A percentile compares a stretch with the other conserved stretches of the same genome.
Evolutionary conservation across 2,329 filamentous ascomycete species (phyloP).

Genomic region (Aspergillus thermomutatus): DNA sequence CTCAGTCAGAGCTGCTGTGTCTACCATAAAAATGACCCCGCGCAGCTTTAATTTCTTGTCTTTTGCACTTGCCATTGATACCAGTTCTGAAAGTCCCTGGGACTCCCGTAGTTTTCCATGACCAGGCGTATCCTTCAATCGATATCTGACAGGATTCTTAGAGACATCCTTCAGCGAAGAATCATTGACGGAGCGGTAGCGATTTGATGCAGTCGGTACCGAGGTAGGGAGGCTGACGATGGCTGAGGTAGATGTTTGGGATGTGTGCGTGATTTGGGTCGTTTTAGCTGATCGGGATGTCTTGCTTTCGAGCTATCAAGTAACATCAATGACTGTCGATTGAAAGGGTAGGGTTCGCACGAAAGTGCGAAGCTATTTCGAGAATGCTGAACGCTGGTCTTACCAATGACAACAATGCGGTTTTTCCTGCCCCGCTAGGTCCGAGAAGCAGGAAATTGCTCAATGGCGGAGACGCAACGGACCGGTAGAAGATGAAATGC

Average conservation of each 20-base stretch:
- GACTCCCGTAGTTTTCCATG: constrained; percentile 85
- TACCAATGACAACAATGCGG: constrained; percentile 76
- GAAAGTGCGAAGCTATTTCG: neutral
- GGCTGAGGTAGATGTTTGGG: constrained; percentile 57
- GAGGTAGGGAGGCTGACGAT: constrained; percentile 55
- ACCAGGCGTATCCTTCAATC: constrained; percentile 73
- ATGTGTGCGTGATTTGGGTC: constrained; percentile 55
- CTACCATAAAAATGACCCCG: constrained; percentile 84
- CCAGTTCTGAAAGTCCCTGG: constrained; percentile 43
- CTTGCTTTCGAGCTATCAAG: constrained; percentile 44
- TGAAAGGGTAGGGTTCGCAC: neutral
- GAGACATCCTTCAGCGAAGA: constrained; percentile 57
- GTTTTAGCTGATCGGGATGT: constrained; percentile 35
- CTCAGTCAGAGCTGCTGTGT: constrained; percentile 64
- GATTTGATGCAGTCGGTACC: constrained; percentile 54
- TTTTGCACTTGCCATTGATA: constrained; percentile 29
- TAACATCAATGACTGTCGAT: neutral
- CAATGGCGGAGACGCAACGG: constrained; percentile 59
- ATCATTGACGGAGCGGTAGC: constrained; percentile 65
- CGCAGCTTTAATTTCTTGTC: constrained; percentile 48
- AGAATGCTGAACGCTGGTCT: constrained; percentile 11
- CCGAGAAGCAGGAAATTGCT: constrained; percentile 78
- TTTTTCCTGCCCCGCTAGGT: constrained; percentile 82
- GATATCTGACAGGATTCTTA: constrained; percentile 36
- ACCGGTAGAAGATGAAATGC: constrained; percentile 69